These are phyloP conservation scores for Grosmannia huntii DNA, from an alignment of 2,329 filamentous ascomycete species.

Conservation along the genomic window DNA sequence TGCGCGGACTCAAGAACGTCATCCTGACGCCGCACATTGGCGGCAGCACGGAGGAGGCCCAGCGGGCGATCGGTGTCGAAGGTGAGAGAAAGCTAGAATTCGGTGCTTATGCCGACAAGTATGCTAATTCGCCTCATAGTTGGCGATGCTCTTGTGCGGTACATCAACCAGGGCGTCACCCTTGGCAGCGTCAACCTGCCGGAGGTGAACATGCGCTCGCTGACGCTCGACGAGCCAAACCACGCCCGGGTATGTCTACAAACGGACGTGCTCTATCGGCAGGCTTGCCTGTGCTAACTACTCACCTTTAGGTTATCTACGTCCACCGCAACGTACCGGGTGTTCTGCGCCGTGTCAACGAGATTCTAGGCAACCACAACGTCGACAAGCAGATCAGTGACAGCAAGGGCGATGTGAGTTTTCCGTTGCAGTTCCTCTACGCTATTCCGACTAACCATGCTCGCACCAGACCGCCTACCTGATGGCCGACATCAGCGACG, in stretches of 20 bases:
- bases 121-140: slow-evolving; percentile 33
- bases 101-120: too few species aligned
- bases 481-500: slow-evolving; percentile 92
- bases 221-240: slow-evolving; percentile 80
- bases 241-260: slow-evolving; percentile 49
- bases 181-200: slow-evolving; percentile 91
- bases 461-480: slow-evolving; percentile 53
- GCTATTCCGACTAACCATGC: background rate
- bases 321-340: slow-evolving; percentile 95
- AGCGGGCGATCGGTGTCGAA: slow-evolving; percentile 90
- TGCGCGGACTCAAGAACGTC: slow-evolving; percentile 76
- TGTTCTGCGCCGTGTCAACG: slow-evolving; percentile 89
- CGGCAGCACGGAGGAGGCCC: slow-evolving; percentile 93
- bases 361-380: slow-evolving; percentile 88
- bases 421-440: background rate
- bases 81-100: slow-evolving; percentile 22
- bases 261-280: background rate
- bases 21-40: slow-evolving; percentile 96
- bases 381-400: slow-evolving; percentile 99
- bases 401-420: slow-evolving; percentile 67
- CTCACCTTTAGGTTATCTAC: slow-evolving; percentile 52
- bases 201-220: slow-evolving; percentile 80
- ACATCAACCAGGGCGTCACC: slow-evolving; percentile 91
- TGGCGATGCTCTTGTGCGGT: slow-evolving; percentile 72
- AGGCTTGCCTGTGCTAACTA: background rate